A percentile compares a stretch with the other conserved stretches of the same genome.
phyloP scores from a whole-genome alignment of 441 rosid species.

The Aquilaria agallochum region DNA sequence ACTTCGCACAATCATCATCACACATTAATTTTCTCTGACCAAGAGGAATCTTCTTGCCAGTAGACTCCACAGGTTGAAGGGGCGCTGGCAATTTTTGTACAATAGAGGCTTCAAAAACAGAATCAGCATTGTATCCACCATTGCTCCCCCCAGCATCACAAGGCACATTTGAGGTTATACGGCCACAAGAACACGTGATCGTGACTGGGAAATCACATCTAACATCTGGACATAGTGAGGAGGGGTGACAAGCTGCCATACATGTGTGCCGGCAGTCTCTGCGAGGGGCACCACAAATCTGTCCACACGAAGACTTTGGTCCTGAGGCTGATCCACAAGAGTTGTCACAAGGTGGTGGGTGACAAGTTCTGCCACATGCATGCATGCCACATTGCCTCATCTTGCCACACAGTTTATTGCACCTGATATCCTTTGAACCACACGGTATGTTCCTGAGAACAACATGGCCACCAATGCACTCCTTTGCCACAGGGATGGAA shows the following conservation, averaged over 20 bases:
- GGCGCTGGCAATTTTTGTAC: conserved; percentile 69
- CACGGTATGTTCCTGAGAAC: conserved; percentile 96
- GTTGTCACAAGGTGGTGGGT: conserved; percentile 73
- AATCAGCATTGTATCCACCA: conserved; percentile 35
- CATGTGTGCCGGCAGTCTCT: conserved; percentile 96
- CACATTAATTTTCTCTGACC: conserved; percentile 93
- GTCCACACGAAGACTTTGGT: conserved; percentile 77
- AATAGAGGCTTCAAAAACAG: conserved; percentile 65
- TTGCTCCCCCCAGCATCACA: conserved; percentile 88
- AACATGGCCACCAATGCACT: conserved; percentile 96
- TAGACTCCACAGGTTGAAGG: conserved; percentile 74
- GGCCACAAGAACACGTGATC: conserved; percentile 88
- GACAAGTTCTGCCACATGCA: conserved; percentile 94
- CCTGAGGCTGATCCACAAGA: conserved; percentile 36
- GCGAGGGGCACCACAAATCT: conserved; percentile 94
- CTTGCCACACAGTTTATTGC: conserved; percentile 95
- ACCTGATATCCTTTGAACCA: conserved; percentile 93
- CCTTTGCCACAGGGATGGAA: conserved; percentile 88
- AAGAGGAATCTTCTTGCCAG: conserved; percentile 59
- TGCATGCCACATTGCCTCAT: conserved; percentile 95
- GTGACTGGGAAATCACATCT: conserved; percentile 80
- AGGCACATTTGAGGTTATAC: conserved; percentile 71
- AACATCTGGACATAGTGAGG: conserved; percentile 75
- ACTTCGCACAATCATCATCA: conserved; percentile 86
- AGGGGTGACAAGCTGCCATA: conserved; percentile 79